Conservation (phyloP, 352 stramenopile species). For the Peronospora tabacina region DNA sequence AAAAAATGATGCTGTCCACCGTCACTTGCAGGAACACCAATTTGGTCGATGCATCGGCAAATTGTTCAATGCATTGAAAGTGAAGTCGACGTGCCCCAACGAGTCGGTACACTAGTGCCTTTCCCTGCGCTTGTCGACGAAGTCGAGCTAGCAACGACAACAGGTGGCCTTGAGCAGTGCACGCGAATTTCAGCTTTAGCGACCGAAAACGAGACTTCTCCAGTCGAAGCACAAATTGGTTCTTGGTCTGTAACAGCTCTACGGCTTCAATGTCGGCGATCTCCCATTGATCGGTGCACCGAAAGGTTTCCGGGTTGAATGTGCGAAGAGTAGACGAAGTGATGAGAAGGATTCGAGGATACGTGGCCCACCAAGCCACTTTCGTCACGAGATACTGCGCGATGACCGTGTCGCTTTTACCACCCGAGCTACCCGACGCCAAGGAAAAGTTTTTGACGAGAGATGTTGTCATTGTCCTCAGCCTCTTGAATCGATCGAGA, state of each 20-base stretch:
- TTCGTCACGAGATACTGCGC: conserved; percentile 66
- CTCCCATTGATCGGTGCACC: conserved; percentile 66
- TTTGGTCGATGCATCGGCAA: conserved; percentile 51
- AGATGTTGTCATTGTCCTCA: conserved; percentile 20
- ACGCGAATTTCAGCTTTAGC: conserved; percentile 49
- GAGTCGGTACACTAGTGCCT: conserved; percentile 32
- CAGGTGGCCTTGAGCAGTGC: conserved; percentile 44
- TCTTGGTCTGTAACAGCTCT: conserved; percentile 28
- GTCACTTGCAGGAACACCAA: conserved; percentile 45
- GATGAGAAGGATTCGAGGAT: conserved; percentile 51
- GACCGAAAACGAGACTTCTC: conserved; percentile 58
- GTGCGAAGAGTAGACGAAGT: conserved; percentile 43
- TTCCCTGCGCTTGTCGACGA: conserved; percentile 35
- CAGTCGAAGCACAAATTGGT: conserved; percentile 57
- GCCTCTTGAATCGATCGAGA: conserved; percentile 5
- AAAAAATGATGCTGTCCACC: conserved; percentile 39
- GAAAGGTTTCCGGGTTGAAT: conserved; percentile 61
- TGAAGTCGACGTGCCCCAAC: conserved; percentile 25
- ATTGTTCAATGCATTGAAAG: conserved; percentile 61
- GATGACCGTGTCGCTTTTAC: conserved; percentile 29
- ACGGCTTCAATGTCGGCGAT: conserved; percentile 52
- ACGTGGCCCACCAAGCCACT: conserved; percentile 57
- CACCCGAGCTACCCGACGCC: conserved; percentile 7
- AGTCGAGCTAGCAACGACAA: conserved; percentile 45
- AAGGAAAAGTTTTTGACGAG: conserved; percentile 4